Base-by-base conservation (phyloP, 352 stramenopile species). In the Phytopythium aichiense region DNA sequence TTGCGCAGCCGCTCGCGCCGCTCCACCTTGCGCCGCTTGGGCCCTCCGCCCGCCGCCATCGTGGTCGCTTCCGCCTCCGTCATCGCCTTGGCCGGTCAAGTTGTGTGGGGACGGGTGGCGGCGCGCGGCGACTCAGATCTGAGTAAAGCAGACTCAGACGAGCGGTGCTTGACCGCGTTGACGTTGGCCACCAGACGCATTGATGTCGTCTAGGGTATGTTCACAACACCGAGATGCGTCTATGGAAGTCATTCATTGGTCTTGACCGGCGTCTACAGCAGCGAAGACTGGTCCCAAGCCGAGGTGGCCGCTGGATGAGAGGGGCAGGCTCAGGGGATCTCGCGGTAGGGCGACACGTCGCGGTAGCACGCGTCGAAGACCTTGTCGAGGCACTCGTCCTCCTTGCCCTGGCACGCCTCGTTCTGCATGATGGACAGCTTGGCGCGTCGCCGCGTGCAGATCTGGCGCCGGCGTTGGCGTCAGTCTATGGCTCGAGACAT, bases 361-460 rank as follows among this genome's bases (percentile, higher is more conserved):
- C 86, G 76, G 74, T 95, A 95, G 79, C 87, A 95, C 37, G 75
- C 82, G 23, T 92, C 75, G 53, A 94, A 92, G 15, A 93, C 76
- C 63, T 92, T 90, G 61, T 93, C 82, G 30, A 94, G 76, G 71
- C 82, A 92, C 65, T 92, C 86, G 71, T 92, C 81, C 63, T 89
- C 86, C 64, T 81, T 87, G 58, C 81, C 83, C 68, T 89, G 84
- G 74, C 87, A 97, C 52, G 76, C 73, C 22, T 79, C 77, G 49
- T 91, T 89, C 56, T 84, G 76, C 65, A 82, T 64, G 49, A 97
- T 74, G 28, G 84, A 95, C 37, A 97, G 63, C 66, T 94, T 94
- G 50, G 92, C 91, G 67, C 91, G 75, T 68, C 91, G 79, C 15
- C 87, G 81, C n/a, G 92, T 91, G 71, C 92, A 98, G 61, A 92